Base-by-base conservation (phyloP, 148 eudicot genomes). In the Beta vulgaris region DNA sequence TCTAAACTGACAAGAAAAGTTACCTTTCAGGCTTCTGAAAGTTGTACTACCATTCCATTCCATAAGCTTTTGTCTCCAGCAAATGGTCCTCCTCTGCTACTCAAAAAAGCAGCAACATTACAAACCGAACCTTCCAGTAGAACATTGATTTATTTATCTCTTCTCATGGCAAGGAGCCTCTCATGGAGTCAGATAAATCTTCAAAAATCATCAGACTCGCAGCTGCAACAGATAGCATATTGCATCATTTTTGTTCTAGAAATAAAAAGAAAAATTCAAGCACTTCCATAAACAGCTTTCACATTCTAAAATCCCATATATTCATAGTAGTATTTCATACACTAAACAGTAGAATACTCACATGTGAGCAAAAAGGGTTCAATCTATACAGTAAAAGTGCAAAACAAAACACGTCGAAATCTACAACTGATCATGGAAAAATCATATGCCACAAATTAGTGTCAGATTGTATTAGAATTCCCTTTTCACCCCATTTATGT, bases 1-100 rank as follows among this genome's bases (percentile, higher is more conserved):
- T 64, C 26, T 44, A 31, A 15, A 77, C 23, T 0, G 35, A 46
- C 34, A 77, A 35, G 40, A 15, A 25, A 43, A 57, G 37, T 73
- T 23, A 89, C 89, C 91, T 89, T 84, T 89, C 68, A 81, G 70
- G 76, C 75, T 81, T 77, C 82, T 86, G 66, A 82, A 84, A 39
- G 85, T 73, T 71, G 75, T 86, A 51, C 55, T 86, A 60, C 79
- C 88, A 76, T 71, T 76, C 93, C 91, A 89, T 28, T 87, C 87
- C 89, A 89, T 87, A 58, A 76, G 79, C 73, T 81, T 46, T 51
- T 51, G n/a, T 62, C n/a, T 13, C 28, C 74, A 34, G n/a, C 44
- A 71, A 28, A 16, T 21, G 37, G 6, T 34, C 55, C 23, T n/a
- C 63, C 19, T 72, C 40, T n/a, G 25, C 60, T 61, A 18, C 28